These are phyloP conservation scores for Podaxis sp. DNA, from an alignment of 768 basidiomycete genomes.

Conservation along the genomic window DNA sequence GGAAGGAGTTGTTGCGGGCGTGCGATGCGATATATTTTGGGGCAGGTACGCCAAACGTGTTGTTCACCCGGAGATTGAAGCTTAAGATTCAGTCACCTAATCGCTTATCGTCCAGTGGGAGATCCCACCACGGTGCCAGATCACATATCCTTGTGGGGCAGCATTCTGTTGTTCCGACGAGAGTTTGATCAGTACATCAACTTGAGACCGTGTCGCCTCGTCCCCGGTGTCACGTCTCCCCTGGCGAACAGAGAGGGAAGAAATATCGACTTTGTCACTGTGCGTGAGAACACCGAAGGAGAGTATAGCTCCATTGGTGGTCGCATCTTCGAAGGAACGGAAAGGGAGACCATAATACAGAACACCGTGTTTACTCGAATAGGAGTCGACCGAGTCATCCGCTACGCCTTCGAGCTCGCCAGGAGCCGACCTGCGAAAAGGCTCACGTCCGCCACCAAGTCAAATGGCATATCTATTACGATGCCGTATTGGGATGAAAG, in stretches of 20 bases:
- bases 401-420: constrained; percentile 55
- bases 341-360: constrained; percentile 41
- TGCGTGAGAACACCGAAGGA: constrained; percentile 58
- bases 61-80: constrained; percentile 1
- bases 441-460: constrained; percentile 55
- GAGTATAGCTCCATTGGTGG: constrained; percentile 54
- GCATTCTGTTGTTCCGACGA: constrained; percentile 49
- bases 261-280: constrained; percentile 52
- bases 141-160: constrained; percentile 57
- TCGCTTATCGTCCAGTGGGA: constrained; percentile 32
- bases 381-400: constrained; percentile 48
- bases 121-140: constrained; percentile 51
- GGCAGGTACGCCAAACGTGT: constrained; percentile 31
- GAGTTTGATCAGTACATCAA: constrained; percentile 53
- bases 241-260: constrained; percentile 41
- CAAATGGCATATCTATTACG: constrained; percentile 47
- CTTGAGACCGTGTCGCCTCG: constrained; percentile 47
- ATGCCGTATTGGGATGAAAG: constrained; percentile 51
- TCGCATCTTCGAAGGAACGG: constrained; percentile 39
- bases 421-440: constrained; percentile 46
- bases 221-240: constrained; percentile 47
- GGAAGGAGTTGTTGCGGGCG: constrained; percentile 36
- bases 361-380: constrained; percentile 49
- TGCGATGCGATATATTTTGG: constrained; percentile 52
- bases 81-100: constrained; percentile 17